Base-by-base conservation (phyloP, 495 filamentous ascomycete genomes). In the Neurospora sp. region DNA sequence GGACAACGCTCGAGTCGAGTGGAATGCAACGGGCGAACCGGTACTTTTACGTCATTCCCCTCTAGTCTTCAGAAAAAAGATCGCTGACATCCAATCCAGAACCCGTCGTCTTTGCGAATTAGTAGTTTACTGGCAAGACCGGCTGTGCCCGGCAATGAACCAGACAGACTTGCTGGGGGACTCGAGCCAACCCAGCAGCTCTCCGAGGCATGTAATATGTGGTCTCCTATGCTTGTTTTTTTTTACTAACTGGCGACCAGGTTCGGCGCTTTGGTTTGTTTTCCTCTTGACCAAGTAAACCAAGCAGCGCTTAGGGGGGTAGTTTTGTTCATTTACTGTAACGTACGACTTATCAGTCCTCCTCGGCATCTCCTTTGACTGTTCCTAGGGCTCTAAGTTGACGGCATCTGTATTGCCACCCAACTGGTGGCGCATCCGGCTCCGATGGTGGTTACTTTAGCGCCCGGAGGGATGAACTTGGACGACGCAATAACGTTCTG, bases 371-470 rank as follows among this genome's bases (percentile, higher is more conserved):
- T 65, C 1, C 12, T 14, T 59, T 61, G 53, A 61, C 53, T 65
- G 53, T 37, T 17, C 7, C 20, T 14, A 37, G 12, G 53, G 53
- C 53, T 35, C 22, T 65, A 65, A 16, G 53, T 17, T 37, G 27
- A 35, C 22, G 42, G 68, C 65, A 75, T 74, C 22, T 78, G 74
- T 27, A 88, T 83, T 72, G 87, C 87, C 44, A 94, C 82, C 90
- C 93, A 97, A 75, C 89, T 96, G 16, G 94, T 96, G 27, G 94
- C 94, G 82, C 94, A 97, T 14, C 94, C 94, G 37, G 93, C 94
- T 4, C 90, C 91, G 71, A 97, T 84, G 8, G 80, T 83, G 73
- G 83, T 77, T 39, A 91, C 85, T 31, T 79, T 77, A 75, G 78
- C 79, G 22, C 76, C 84, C 39, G 76, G 78, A 22, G 83, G 82